Base-by-base conservation (phyloP, 2,329 filamentous ascomycete genomes). In the Sarocladium strictum region DNA sequence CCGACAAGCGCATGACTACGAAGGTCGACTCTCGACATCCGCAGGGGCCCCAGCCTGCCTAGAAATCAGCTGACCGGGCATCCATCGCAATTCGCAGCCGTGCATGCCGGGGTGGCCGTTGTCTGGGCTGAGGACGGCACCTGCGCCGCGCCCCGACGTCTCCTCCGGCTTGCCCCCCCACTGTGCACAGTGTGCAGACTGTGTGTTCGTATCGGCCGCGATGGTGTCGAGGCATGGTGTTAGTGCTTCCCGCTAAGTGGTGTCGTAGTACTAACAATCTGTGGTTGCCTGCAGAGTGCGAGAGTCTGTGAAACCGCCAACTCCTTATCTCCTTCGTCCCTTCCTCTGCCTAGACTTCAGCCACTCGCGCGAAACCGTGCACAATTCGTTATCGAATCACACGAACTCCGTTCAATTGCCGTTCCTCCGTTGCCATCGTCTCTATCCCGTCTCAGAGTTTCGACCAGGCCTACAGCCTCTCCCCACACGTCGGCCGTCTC, bases 1-100 rank as follows among this genome's bases (percentile, higher is more conserved):
- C 4, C 43, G 43, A n/a, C 43, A 49, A 49, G 43, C 43, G 43
- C 24, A 49, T 49, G 43, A 49, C 43, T 49, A 49, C 43, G 29
- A 49, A 3, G 26, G 29, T 27, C 43, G 11, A 6, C 10, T 15
- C n/a, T 6, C 23, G 3, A 49, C 12, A 10, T 24, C 40, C 10
- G 3, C 4, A 21, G 7, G 15, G 12, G 14, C 6, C 43, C 11
- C 23, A 10, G 14, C 21, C n/a, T 49, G 38, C 38, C n/a, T n/a
- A n/a, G n/a, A n/a, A n/a, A n/a, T 43, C 38, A 43, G 38, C 17
- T 43, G 38, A 43, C 23, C 38, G 38, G 38, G 23, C 38, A 38
- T 43, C 38, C 38, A 21, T 32, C 38, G 38, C 38, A 43, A 11
- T 21, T 21, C 4, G 9, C 23, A 19, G n/a, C 38, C 38, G 38